Conservation (phyloP, 1,139 yeast genomes). For the Magnusiomyces tetraspermus region DNA sequence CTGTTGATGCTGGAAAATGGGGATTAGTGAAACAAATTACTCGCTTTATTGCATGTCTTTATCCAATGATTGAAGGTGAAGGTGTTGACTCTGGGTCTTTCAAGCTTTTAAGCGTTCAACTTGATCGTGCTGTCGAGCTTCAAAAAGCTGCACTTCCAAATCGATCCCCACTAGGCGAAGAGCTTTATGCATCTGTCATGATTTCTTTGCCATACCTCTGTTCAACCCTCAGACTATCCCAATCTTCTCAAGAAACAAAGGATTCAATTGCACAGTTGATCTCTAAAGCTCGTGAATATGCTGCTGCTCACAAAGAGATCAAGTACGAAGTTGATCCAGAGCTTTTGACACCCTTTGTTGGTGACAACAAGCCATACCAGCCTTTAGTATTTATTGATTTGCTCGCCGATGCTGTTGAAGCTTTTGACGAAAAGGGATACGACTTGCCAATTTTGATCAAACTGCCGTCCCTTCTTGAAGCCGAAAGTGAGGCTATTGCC, state of each 20-base stretch:
- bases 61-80: slow-evolving; percentile 40
- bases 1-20: slow-evolving; percentile 46
- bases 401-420: slow-evolving; percentile 41
- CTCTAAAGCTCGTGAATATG: slow-evolving; percentile 18
- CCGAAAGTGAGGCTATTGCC: slow-evolving; percentile 20
- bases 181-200: slow-evolving; percentile 54
- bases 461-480: slow-evolving; percentile 8
- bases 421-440: slow-evolving; percentile 17
- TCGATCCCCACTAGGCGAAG: slow-evolving; percentile 48
- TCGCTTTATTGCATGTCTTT: slow-evolving; percentile 58
- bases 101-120: slow-evolving; percentile 45
- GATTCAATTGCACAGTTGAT: slow-evolving; percentile 15
- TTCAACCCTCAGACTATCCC: slow-evolving; percentile 11
- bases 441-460: slow-evolving; percentile 11
- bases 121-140: slow-evolving; percentile 48
- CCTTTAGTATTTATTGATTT: slow-evolving; percentile 44
- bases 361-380: slow-evolving; percentile 43
- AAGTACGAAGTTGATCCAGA: slow-evolving; percentile 8
- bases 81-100: slow-evolving; percentile 32
- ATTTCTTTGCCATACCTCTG: slow-evolving; percentile 55
- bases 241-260: slow-evolving; percentile 2
- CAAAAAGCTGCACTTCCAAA: slow-evolving; percentile 32
- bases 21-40: slow-evolving; percentile 60
- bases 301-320: neutral
- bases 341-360: slow-evolving; percentile 27